These are phyloP conservation scores for Phytophthora ramorum DNA, from an alignment of 352 stramenopile genomes.

Conservation along the genomic window DNA sequence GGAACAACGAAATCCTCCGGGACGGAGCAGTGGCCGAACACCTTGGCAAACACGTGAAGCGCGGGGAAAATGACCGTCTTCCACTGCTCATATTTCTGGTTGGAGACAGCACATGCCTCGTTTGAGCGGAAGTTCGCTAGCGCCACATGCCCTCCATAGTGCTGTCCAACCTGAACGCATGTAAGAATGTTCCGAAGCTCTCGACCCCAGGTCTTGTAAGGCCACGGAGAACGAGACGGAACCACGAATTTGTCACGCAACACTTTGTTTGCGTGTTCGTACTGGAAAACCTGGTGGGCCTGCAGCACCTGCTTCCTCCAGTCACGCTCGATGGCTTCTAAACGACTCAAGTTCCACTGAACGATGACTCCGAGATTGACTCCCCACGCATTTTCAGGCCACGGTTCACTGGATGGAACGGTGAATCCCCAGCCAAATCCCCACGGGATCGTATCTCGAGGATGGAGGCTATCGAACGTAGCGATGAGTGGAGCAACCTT, in stretches of 20 bases:
- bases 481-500: slow-evolving; percentile 33
- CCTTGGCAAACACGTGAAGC: slow-evolving; percentile 25
- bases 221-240: slow-evolving; percentile 33
- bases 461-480: slow-evolving; percentile 25
- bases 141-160: slow-evolving; percentile 30
- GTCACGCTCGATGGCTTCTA: slow-evolving; percentile 29
- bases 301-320: slow-evolving; percentile 34
- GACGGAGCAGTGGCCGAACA: slow-evolving; percentile 37
- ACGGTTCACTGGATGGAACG: slow-evolving; percentile 29
- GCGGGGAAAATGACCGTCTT: slow-evolving; percentile 33
- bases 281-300: slow-evolving; percentile 32
- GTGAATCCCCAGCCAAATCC: slow-evolving; percentile 23
- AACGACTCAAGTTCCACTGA: slow-evolving; percentile 30
- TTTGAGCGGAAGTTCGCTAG: slow-evolving; percentile 21
- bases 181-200: slow-evolving; percentile 29
- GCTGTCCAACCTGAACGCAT: slow-evolving; percentile 27
- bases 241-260: slow-evolving; percentile 36
- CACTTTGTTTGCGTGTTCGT: slow-evolving; percentile 32
- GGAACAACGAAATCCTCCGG: slow-evolving; percentile 26
- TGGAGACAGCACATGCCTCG: slow-evolving; percentile 4
- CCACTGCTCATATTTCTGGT: slow-evolving; percentile 16
- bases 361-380: slow-evolving; percentile 35
- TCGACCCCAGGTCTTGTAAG: slow-evolving; percentile 30
- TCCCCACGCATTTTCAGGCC: slow-evolving; percentile 34
- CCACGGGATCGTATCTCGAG: slow-evolving; percentile 23